Conservation (phyloP, 768 basidiomycete species). For the Leccinum uliginosum region DNA sequence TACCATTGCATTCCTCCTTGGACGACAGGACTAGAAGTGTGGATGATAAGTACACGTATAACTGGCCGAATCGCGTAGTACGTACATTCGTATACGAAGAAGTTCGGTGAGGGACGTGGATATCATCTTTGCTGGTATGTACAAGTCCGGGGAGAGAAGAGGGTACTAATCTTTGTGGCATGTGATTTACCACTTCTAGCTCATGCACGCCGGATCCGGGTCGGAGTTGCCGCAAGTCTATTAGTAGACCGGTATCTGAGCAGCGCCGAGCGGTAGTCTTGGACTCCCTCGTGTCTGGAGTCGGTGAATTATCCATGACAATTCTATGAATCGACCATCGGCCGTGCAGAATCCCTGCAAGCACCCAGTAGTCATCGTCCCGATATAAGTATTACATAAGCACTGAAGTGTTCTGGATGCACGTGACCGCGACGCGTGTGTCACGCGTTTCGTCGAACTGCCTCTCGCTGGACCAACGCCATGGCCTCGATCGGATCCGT, state of each 20-base stretch:
- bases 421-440: slow-evolving; percentile 30
- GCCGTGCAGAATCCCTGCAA: not conserved
- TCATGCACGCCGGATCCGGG: too few relatives aligned
- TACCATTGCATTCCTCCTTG: slow-evolving; percentile 94
- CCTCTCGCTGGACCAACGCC: not conserved
- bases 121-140: slow-evolving; percentile 31
- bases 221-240: not conserved
- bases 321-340: too few relatives aligned
- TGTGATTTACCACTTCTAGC: not conserved
- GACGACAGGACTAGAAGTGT: slow-evolving; percentile 57
- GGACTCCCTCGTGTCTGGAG: too few relatives aligned
- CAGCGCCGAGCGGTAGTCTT: too few relatives aligned
- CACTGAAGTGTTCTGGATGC: not conserved
- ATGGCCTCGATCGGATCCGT: slow-evolving; percentile 51
- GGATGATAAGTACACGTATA: not conserved
- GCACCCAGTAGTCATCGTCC: too few relatives aligned
- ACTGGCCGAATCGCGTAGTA: slow-evolving; percentile 16
- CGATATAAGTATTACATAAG: not conserved
- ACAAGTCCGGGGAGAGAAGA: not conserved
- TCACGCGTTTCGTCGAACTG: not conserved
- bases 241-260: too few relatives aligned
- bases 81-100: slow-evolving; percentile 63
- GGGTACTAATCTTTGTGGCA: not conserved
- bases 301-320: too few relatives aligned
- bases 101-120: slow-evolving; percentile 59